Evolutionary conservation across 2,329 filamentous ascomycete genomes (phyloP).

Genomic region (Beauveria sp.): DNA sequence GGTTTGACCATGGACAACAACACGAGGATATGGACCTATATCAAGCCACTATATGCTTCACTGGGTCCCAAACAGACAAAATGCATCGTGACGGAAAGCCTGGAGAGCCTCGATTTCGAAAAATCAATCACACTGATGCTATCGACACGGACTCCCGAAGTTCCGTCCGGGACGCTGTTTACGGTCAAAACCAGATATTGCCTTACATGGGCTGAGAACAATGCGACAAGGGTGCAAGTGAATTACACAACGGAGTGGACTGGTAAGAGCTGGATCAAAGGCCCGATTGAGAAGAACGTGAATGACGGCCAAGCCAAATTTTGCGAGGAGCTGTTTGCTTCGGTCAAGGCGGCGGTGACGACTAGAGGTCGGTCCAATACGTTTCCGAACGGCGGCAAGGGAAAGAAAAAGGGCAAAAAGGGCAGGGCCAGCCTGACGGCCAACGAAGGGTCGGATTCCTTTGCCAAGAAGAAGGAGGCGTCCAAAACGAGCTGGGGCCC

Average conservation of each 20-base stretch:
- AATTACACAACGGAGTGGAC: slow-evolving; percentile 93
- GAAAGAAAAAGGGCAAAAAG: slow-evolving; percentile 56
- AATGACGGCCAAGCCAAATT: slow-evolving; percentile 83
- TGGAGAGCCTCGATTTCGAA: slow-evolving; percentile 83
- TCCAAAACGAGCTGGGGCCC: slow-evolving; percentile 60
- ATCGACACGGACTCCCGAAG: slow-evolving; percentile 85
- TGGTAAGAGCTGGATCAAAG: slow-evolving; percentile 96
- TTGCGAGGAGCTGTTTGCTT: slow-evolving; percentile 69
- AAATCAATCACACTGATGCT: slow-evolving; percentile 78
- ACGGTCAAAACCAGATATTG: slow-evolving; percentile 91
- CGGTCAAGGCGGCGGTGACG: slow-evolving; percentile 65
- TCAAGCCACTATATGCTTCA: slow-evolving; percentile 76
- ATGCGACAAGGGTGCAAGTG: slow-evolving; percentile 75
- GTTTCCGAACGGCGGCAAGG: slow-evolving; percentile 42
- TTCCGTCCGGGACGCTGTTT: slow-evolving; percentile 89
- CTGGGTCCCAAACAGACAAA: slow-evolving; percentile 94
- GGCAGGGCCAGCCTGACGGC: slow-evolving; percentile 37
- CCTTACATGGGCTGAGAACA: slow-evolving; percentile 83
- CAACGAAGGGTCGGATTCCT: slow-evolving; percentile 31
- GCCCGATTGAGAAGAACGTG: slow-evolving; percentile 95
- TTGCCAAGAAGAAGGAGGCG: slow-evolving; percentile 32
- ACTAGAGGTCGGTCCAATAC: slow-evolving; percentile 49
- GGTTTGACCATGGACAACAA: slow-evolving; percentile 69
- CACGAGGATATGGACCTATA: slow-evolving; percentile 72
- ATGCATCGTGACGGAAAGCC: slow-evolving; percentile 75